Evolutionary conservation across 805 yeast genomes (phyloP), one percentile per base, ranked within the genome.

Genomic region (Candida insectorum): DNA sequence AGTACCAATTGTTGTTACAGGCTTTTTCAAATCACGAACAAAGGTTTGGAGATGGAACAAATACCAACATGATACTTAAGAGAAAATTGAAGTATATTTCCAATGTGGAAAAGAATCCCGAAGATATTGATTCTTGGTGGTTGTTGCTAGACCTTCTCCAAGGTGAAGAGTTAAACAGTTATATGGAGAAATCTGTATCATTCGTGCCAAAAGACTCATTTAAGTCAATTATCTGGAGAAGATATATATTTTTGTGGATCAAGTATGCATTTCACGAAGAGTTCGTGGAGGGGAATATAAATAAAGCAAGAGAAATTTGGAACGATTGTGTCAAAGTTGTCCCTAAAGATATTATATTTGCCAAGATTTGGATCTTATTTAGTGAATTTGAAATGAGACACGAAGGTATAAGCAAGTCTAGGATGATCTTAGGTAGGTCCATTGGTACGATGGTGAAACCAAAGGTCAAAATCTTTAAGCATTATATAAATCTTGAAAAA

Each of bases 61-160:
- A 77, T 2, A 63, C 82, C 0, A 34, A 34, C 17, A 32, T 30
- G 4, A 40, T 75, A 12, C 41, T 58, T 2, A 82, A 81, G 46
- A 61, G 95, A 37, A 71, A 68, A 39, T 54, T 65, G 5, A 63
- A 62, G 33, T 85, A 83, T 51, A 79, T 80, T 46, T 52, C 59
- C 3, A 62, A 58, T 14, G 45, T 85, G 10, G 38, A 49, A 5
- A 44, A 49, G 8, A 63, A 73, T 33, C 79, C 86, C 1, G 25
- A 36, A 0, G 85, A 85, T 57, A 79, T 77, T 54, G 93, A 84
- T 47, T 60, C 78, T 0, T 89, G 97, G 97, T 88, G 95, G 91
- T 52, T 74, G 0, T 80, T 79, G 47, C 39, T 86, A 2, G 65
- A 72, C 9, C 50, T 85, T 16, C 46, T 78, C 9, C 71, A 71